Conservation (phyloP, 2,329 filamentous ascomycete genomes). For the Colletotrichum paranaense region DNA sequence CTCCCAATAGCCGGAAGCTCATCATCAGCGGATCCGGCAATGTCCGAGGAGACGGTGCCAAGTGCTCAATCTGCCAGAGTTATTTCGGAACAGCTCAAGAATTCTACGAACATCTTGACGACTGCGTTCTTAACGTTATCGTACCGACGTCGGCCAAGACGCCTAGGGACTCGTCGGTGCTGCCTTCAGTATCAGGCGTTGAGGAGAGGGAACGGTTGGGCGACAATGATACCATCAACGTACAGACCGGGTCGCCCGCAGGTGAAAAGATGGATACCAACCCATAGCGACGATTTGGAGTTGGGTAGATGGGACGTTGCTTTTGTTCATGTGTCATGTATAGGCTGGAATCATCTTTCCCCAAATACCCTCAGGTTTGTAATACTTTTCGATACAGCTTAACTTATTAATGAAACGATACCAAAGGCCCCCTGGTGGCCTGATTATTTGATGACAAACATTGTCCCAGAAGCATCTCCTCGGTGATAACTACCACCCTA, state of each 20-base stretch:
- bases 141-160: constrained; percentile 51
- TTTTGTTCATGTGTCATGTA: constrained; percentile 6
- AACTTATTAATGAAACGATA: constrained; percentile 28
- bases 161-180: constrained; percentile 23
- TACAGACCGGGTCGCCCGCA: constrained; percentile 10
- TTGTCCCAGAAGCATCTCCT: neutral
- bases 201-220: constrained; percentile 23
- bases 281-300: constrained; percentile 16
- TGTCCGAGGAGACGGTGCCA: constrained; percentile 69
- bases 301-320: constrained; percentile 1
- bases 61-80: constrained; percentile 89
- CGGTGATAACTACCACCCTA: neutral
- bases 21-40: constrained; percentile 47
- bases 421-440: neutral
- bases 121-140: constrained; percentile 70
- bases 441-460: neutral
- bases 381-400: constrained; percentile 8
- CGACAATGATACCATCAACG: constrained; percentile 13
- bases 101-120: constrained; percentile 94
- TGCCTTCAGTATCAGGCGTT: constrained; percentile 10
- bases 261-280: constrained; percentile 34
- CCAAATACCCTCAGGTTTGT: constrained; percentile 29
- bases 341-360: constrained; percentile 14
- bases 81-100: constrained; percentile 88
- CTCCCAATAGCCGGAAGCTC: constrained; percentile 88